Percentiles rank a stretch among this genome's conserved stretches.
Evolutionary conservation across 2,329 filamentous ascomycete species (phyloP).

Genomic region (Fonsecaea erecta): DNA sequence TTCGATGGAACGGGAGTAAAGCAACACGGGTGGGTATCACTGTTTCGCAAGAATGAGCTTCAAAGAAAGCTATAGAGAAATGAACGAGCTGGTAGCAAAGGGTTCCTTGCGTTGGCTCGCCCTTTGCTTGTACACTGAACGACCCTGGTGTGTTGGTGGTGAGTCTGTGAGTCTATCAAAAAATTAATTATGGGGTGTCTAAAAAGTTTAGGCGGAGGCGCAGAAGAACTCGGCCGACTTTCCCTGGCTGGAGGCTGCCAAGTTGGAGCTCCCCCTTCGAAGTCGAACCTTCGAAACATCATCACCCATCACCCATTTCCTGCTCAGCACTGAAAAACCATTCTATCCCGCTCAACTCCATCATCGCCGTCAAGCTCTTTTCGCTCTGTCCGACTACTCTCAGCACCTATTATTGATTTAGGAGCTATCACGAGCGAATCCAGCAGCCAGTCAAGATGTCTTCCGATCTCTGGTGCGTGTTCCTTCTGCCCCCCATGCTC

Average conservation of each 20-base stretch:
- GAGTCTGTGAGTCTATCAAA: conserved; percentile 3
- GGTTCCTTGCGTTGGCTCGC: conserved; percentile 53
- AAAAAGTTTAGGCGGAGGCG: conserved; percentile 26
- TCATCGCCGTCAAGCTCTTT: conserved; percentile 10
- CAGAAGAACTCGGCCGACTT: conserved; percentile 15
- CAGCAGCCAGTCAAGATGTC: conserved; percentile 65
- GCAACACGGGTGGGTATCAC: too few species aligned
- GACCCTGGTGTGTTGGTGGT: conserved; percentile 1
- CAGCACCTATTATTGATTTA: not conserved
- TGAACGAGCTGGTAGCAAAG: conserved; percentile 39
- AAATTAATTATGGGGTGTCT: conserved; percentile 11
- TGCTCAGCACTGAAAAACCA: conserved; percentile 15
- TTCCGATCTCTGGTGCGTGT: conserved; percentile 78
- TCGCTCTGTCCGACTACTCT: conserved; percentile 9
- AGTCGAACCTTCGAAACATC: conserved; percentile 26
- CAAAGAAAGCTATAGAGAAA: not conserved
- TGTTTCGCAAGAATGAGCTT: not conserved
- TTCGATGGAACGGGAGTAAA: not conserved
- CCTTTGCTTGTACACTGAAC: conserved; percentile 39
- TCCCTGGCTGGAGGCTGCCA: conserved; percentile 10
- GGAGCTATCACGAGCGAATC: conserved; percentile 6
- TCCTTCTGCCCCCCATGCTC: conserved; percentile 44
- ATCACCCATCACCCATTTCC: conserved; percentile 27
- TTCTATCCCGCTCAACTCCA: conserved; percentile 31
- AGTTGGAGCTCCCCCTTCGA: conserved; percentile 21